Base-by-base conservation (phyloP, 1,139 yeast species). In the Pichia terricola region DNA sequence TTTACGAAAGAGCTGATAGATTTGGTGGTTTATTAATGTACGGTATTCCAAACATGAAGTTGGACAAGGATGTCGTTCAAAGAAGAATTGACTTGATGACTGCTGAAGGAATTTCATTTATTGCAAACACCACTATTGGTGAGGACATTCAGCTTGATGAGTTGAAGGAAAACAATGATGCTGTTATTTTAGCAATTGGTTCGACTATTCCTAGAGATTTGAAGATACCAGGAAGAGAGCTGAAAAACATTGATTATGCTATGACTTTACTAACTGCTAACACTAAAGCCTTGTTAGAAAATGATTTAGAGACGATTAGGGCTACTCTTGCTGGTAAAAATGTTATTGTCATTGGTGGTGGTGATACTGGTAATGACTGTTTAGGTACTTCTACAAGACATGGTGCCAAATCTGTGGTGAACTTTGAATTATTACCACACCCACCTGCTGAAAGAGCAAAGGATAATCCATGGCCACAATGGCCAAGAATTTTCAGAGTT, bases 391-490 rank as follows among this genome's bases (percentile, higher is more conserved):
- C 96, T 31, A 91, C 94, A 38, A 83, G 98, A 69, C 97, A 91
- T 62, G 96, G 96, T 36, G 97, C 97, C 52, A 81, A 84, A 63
- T 83, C 95, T n/a, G 96, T 91, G 44, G 77, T 84, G 54, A 91
- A 91, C 74, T 91, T 91, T 64, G 98, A 91, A 69, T 73, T 91
- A 62, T 73, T 91, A 58, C 98, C 98, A 50, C 79, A 81, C 59
- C 98, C 98, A 51, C 88, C 96, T 40, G 73, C 75, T 36, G 73
- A 77, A 48, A 80, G 97, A 66, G 85, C 91, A 45, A 84, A 81
- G 68, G 96, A 91, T 68, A 91, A 91, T 67, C 98, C 98, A 67
- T 91, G 98, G 98, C 98, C 98, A 46, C 98, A 91, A 69, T 91
- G 97, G 97, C 97, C 98, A 55, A 78, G 96, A 65, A 78, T 91